Percentiles rank a stretch among this genome's conserved stretches.
Evolutionary conservation across 768 basidiomycete genomes (phyloP).

Genomic region (Lenzites betulinus): DNA sequence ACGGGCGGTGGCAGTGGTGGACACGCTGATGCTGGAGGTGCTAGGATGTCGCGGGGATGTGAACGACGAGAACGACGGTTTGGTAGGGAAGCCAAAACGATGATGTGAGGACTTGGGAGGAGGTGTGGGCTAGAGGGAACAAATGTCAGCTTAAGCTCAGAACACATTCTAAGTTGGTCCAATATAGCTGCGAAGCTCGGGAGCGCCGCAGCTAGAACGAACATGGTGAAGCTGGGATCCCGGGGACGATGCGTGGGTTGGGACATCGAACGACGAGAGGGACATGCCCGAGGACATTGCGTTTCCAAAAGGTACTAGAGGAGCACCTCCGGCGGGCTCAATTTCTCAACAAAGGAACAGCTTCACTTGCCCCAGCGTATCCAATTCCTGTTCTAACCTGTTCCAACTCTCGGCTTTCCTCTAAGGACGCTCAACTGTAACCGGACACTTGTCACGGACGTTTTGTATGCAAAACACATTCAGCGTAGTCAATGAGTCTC

Average conservation of each 20-base stretch:
- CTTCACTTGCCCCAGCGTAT: neutral
- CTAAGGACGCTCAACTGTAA: neutral
- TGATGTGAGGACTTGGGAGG: conserved; percentile 41
- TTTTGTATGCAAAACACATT: too few relatives aligned
- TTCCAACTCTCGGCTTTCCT: neutral
- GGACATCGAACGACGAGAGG: neutral
- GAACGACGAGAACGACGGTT: conserved; percentile 46
- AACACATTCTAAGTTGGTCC: too few relatives aligned
- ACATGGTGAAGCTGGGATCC: neutral
- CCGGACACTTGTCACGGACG: too few relatives aligned
- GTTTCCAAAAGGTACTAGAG: too few relatives aligned
- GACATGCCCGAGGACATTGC: too few relatives aligned
- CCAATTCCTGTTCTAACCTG: neutral
- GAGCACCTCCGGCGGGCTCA: too few relatives aligned
- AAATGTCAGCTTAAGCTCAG: neutral
- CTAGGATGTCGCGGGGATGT: conserved; percentile 37
- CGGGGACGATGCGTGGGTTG: too few relatives aligned
- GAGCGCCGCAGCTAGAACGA: neutral
- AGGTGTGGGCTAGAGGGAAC: conserved; percentile 41
- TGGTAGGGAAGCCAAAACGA: conserved; percentile 41
- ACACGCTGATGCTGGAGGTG: conserved; percentile 27
- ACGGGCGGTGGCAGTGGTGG: conserved; percentile 23
- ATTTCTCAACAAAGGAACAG: too few relatives aligned
- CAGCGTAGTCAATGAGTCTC: too few relatives aligned
- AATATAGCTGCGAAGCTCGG: neutral